Base-by-base conservation (phyloP, 306 rosid species). In the Malus sylvestris region DNA sequence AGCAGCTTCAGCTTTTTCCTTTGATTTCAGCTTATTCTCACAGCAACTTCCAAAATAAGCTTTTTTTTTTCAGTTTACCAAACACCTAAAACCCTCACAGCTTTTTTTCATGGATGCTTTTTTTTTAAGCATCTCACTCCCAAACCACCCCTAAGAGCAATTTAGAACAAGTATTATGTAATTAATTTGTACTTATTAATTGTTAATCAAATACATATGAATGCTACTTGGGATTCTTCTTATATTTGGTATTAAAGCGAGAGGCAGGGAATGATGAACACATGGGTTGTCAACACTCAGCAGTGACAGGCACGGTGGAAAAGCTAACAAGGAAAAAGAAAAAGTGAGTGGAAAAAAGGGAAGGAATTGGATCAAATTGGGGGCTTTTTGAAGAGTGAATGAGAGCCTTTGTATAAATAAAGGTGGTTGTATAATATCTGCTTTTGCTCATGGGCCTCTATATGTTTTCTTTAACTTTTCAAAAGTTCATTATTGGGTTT, bases 301-400 rank as follows among this genome's bases (percentile, higher is more conserved):
- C 58, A 86, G 90, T 82, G 91, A 88, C 42, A 76, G 81, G 86
- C 72, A 88, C 78, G 87, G 84, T 88, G 88, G 62, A 83, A 85
- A 87, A 55, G 70, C 73, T 66, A 77, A 59, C 69, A 64, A 78
- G 75, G 83, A 82, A 87, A 68, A 87, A 49, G 19, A 15, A 85
- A 85, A 79, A 85, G 82, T 68, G 71, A 59, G 69, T n/a, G 58
- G 83, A 83, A 83, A 85, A 87, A 75, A 65, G 82, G 72, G 45
- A 22, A 58, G 51, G 58, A 23, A 67, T 53, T 82, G 73, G 82
- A 86, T 59, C 72, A 71, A 83, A 76, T 77, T 66, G 73, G 84
- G 88, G 29, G 4, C 7, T 57, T 57, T n/a, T n/a, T 9, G 33
- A 88, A 83, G 6, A 78, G 86, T 85, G 91, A 89, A 71, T 79